phyloP scores from a whole-genome alignment of 345 rosid genomes.

The Bruguiera gymnorhiza region DNA sequence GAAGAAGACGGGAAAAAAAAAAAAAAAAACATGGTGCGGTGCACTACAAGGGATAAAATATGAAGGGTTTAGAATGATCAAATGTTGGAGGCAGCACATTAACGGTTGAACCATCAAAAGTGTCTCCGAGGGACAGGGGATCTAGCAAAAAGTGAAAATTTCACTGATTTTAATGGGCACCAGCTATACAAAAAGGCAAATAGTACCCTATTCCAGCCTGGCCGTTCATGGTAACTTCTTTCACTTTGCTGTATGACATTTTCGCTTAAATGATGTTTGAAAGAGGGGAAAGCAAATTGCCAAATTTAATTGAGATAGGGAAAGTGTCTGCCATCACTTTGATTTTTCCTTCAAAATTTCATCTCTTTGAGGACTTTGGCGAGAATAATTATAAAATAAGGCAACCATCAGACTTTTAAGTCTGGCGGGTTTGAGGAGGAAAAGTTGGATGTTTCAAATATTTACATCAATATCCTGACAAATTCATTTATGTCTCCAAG shows the following conservation, averaged over 20 bases:
- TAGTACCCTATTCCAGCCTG: constrained; percentile 3
- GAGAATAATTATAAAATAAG: too few relatives aligned
- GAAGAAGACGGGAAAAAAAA: not conserved
- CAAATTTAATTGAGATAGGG: too few relatives aligned
- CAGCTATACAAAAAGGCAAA: constrained; percentile 19
- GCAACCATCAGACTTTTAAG: too few relatives aligned
- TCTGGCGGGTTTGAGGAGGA: too few relatives aligned
- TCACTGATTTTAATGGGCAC: constrained; percentile 22
- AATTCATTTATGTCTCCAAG: too few relatives aligned
- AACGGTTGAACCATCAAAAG: constrained; percentile 5
- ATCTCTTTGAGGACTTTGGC: too few relatives aligned
- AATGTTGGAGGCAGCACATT: constrained; percentile 9
- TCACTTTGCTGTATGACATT: not conserved
- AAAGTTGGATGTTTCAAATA: too few relatives aligned
- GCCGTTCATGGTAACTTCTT: not conserved
- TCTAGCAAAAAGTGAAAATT: constrained; percentile 2
- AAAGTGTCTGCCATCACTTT: too few relatives aligned
- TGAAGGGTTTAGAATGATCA: constrained; percentile 25
- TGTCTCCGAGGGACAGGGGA: not conserved
- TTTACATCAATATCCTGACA: too few relatives aligned
- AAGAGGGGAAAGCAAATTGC: too few relatives aligned
- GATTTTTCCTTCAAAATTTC: too few relatives aligned
- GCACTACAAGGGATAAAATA: constrained; percentile 11
- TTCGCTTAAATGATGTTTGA: too few relatives aligned
- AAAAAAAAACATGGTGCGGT: constrained; percentile 2